phyloP scores from a whole-genome alignment of 2,329 filamentous ascomycete species.

The Aspergillus brasiliensis region DNA sequence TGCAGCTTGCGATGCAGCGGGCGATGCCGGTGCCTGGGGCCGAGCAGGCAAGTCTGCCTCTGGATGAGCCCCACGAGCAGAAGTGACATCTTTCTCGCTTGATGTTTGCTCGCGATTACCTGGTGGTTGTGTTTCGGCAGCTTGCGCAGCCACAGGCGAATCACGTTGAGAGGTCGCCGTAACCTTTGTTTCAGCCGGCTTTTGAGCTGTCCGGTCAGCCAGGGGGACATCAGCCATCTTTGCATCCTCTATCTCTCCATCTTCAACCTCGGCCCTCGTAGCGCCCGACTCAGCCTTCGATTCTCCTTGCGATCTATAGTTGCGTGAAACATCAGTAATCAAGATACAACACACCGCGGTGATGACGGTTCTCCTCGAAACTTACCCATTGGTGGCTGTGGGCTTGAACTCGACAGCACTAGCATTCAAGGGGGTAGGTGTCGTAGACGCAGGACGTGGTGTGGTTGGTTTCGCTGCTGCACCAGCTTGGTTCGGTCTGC shows the following conservation, averaged over 20 bases:
- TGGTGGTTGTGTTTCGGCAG: conserved; percentile 9
- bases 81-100: conserved; percentile 12
- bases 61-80: conserved; percentile 15
- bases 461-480: conserved; percentile 29
- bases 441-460: conserved; percentile 31
- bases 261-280: conserved; percentile 44
- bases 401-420: conserved; percentile 46
- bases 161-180: conserved; percentile 15
- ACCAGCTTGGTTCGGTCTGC: conserved; percentile 17
- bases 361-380: conserved; percentile 14
- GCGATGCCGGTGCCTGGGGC: conserved; percentile 21
- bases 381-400: conserved; percentile 36
- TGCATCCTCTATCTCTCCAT: conserved; percentile 51
- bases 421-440: conserved; percentile 43
- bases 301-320: conserved; percentile 31
- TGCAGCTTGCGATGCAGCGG: conserved; percentile 27
- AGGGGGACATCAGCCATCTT: conserved; percentile 41
- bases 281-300: conserved; percentile 23
- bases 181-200: conserved; percentile 19
- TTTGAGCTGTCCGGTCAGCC: conserved; percentile 16
- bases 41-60: conserved; percentile 17
- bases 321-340: conserved; percentile 23
- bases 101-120: conserved; percentile 13
- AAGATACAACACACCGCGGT: background rate
- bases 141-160: conserved; percentile 10